Evolutionary conservation across 2,329 filamentous ascomycete genomes (phyloP), one percentile per base, ranked within the genome.

Genomic region (Stachybotrys echinatus): DNA sequence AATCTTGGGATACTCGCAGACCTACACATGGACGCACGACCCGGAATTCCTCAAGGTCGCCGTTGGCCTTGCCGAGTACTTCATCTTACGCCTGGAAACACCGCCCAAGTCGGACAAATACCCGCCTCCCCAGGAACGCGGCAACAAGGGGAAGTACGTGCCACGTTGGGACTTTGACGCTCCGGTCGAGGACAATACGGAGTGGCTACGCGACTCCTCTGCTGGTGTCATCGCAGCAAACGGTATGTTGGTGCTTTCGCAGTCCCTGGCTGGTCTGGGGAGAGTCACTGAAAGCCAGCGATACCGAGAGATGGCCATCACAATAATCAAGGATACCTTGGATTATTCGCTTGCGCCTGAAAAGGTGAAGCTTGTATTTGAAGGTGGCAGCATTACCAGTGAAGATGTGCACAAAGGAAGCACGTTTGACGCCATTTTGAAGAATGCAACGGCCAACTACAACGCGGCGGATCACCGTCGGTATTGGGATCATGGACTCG

Each of bases 1-100:
- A 1, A 73, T 79, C 17, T 61, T 77, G 17, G 76, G 76, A 0
- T 79, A 76, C 46, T 67, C 75, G 0, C 75, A 78, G 52, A 72
- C 74, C 0, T 78, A 74, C 49, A 58, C 60, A 27, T 78, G 74
- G 73, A 78, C 76, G 0, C 69, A 69, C 12, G 69, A 76, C 1
- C 19, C 50, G 0, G 63, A 64, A 2, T 79, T 77, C 45, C 61
- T 78, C 1, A 58, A 71, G 0, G 73, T 74, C 0, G 71, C 78
- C 0, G 67, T 70, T 4, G 67, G 67, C 1, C 61, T 77, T 34
- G 74, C 75, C 2, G 67, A 76, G 37, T 80, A 79, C 51, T 81
- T 80, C 53, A 52, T 80, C 12, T 50, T 61, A 0, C 63, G 73
- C 1, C 60, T 79, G 2, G 63, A 67, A 22, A 60, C 54, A 2